phyloP scores from a whole-genome alignment of 148 eudicot species.

The Persicaria tinctoria region DNA sequence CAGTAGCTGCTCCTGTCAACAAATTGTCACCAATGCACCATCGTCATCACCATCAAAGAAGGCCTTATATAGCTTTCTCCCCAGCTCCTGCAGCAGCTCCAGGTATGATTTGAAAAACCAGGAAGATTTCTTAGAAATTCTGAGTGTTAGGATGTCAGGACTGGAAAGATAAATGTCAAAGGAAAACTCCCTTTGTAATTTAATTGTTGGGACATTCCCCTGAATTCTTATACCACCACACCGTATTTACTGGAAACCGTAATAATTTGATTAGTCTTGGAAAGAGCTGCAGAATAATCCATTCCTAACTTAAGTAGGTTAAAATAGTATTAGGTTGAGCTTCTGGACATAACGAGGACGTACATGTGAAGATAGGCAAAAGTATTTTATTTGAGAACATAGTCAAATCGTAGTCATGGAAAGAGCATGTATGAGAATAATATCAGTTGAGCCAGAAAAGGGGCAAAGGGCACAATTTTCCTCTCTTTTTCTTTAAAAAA shows the following conservation, averaged over 20 bases:
- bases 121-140: not conserved
- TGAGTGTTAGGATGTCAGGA: not conserved
- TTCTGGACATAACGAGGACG: not conserved
- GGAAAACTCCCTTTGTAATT: not conserved
- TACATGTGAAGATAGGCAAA: not conserved
- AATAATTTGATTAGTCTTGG: not conserved
- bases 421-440: not conserved
- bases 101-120: conserved; percentile 27
- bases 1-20: conserved; percentile 35
- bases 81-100: conserved; percentile 48
- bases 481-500: not conserved
- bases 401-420: not conserved
- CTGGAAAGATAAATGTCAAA: not conserved
- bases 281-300: not conserved
- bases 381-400: not conserved
- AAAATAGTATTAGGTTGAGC: not conserved
- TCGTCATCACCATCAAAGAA: conserved; percentile 33
- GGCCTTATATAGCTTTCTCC: conserved; percentile 30
- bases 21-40: conserved; percentile 28
- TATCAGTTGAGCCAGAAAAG: not conserved
- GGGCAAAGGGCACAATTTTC: not conserved
- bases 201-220: not conserved
- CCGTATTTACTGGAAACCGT: not conserved
- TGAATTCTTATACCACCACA: not conserved
- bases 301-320: not conserved